phyloP scores from a whole-genome alignment of 768 basidiomycete genomes.

The Clitopilus hobsonii region DNA sequence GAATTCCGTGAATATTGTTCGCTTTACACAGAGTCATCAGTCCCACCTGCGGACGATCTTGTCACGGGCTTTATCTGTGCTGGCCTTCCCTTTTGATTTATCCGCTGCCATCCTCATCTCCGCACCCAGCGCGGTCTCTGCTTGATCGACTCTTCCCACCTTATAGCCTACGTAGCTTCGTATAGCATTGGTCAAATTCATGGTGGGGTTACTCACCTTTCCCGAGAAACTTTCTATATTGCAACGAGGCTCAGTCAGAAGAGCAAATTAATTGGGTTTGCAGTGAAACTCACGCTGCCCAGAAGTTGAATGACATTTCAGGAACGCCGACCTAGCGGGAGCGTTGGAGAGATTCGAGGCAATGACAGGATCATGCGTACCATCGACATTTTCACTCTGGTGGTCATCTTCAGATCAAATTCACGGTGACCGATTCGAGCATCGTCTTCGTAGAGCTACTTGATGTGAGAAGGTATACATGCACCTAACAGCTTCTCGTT shows the following conservation, averaged over 20 bases:
- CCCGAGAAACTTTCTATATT: constrained; percentile 70
- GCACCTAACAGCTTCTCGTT: neutral
- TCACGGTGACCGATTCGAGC: constrained; percentile 89
- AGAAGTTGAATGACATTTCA: constrained; percentile 88
- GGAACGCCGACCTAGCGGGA: constrained; percentile 82
- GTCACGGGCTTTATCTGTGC: constrained; percentile 61
- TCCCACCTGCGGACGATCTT: constrained; percentile 83
- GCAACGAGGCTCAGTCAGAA: neutral
- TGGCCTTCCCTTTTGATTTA: constrained; percentile 51
- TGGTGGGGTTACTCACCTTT: constrained; percentile 41
- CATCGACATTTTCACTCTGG: constrained; percentile 99
- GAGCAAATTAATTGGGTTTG: neutral
- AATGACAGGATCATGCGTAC: constrained; percentile 33
- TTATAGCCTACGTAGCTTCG: constrained; percentile 60
- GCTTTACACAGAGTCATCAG: neutral
- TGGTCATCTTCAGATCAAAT: constrained; percentile 90
- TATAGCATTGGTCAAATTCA: neutral
- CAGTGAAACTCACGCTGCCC: constrained; percentile 66
- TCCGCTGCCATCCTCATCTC: constrained; percentile 89
- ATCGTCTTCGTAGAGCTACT: constrained; percentile 90
- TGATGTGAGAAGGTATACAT: neutral
- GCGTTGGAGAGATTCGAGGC: neutral
- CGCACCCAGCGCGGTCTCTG: constrained; percentile 93
- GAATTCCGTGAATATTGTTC: neutral
- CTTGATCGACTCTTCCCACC: constrained; percentile 95